These are phyloP conservation scores for Phytopythium chamaehyphon DNA, from an alignment of 352 stramenopile genomes.

Conservation along the genomic window DNA sequence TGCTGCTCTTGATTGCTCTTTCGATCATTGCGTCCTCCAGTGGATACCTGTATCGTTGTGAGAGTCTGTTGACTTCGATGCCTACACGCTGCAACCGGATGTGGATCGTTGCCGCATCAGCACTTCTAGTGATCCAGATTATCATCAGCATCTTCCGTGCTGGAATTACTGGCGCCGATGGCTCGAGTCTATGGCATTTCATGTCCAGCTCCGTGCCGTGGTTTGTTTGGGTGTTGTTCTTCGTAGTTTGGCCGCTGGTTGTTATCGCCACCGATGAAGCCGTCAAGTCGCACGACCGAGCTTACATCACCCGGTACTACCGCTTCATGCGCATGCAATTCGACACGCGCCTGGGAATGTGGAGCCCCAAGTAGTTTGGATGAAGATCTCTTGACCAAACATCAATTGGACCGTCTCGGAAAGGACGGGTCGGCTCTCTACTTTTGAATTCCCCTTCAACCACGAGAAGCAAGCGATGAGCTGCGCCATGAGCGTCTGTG, in stretches of 20 bases:
- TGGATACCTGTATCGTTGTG: slow-evolving; percentile 71
- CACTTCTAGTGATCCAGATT: slow-evolving; percentile 48
- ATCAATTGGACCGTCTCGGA: no score
- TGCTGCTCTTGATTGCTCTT: slow-evolving; percentile 65
- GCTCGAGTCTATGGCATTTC: slow-evolving; percentile 47
- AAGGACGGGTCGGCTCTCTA: no score
- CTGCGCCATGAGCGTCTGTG: no score
- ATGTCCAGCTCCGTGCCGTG: slow-evolving; percentile 45
- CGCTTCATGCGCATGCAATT: slow-evolving; percentile 88
- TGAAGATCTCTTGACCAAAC: no score
- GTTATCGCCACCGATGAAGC: slow-evolving; percentile 59
- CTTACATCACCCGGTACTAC: slow-evolving; percentile 75
- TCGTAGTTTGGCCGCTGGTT: slow-evolving; percentile 60
- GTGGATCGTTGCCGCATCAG: slow-evolving; percentile 38
- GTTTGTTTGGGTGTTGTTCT: slow-evolving; percentile 44
- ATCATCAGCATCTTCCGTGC: slow-evolving; percentile 36
- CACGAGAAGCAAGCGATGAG: no score
- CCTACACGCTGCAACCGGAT: slow-evolving; percentile 62
- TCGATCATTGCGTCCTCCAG: slow-evolving; percentile 67
- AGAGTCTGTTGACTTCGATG: slow-evolving; percentile 64
- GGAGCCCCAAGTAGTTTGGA: slow-evolving; percentile 64
- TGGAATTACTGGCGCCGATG: slow-evolving; percentile 42
- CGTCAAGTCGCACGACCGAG: slow-evolving; percentile 71
- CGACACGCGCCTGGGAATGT: slow-evolving; percentile 85
- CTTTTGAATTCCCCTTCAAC: no score